Conservation (phyloP, 805 yeast species). For the Naumovozyma dairenensis region DNA sequence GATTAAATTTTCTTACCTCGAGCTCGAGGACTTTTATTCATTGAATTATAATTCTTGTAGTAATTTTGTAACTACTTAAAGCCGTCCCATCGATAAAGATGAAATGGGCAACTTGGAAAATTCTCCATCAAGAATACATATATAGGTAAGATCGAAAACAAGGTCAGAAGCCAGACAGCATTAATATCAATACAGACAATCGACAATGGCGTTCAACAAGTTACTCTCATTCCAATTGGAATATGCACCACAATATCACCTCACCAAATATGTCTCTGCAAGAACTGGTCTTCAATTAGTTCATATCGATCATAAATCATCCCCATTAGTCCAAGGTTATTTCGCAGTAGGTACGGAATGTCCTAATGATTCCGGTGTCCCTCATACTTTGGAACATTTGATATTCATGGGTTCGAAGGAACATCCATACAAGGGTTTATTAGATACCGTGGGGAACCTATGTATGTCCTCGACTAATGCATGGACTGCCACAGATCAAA, state of each 20-base stretch:
- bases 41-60: too few relatives aligned
- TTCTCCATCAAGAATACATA: too few relatives aligned
- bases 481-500: constrained; percentile 94
- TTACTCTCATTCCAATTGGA: constrained; percentile 50
- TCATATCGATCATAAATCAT: constrained; percentile 57
- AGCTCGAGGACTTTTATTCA: too few relatives aligned
- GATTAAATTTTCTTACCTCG: too few relatives aligned
- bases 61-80: too few relatives aligned
- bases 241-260: constrained; percentile 56
- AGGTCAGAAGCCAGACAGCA: too few relatives aligned
- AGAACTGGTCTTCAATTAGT: constrained; percentile 79
- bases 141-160: too few relatives aligned
- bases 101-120: too few relatives aligned
- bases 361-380: constrained; percentile 77
- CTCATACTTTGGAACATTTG: constrained; percentile 92
- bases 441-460: constrained; percentile 78
- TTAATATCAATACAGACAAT: neutral
- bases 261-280: constrained; percentile 67
- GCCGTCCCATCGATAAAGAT: too few relatives aligned
- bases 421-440: constrained; percentile 83
- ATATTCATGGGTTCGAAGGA: constrained; percentile 88
- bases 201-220: constrained; percentile 31
- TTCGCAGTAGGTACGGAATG: constrained; percentile 95
- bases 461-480: constrained; percentile 87
- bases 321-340: constrained; percentile 87